Evolutionary conservation across 2,329 filamentous ascomycete species (phyloP).

Genomic region (Rutstroemia sp.): DNA sequence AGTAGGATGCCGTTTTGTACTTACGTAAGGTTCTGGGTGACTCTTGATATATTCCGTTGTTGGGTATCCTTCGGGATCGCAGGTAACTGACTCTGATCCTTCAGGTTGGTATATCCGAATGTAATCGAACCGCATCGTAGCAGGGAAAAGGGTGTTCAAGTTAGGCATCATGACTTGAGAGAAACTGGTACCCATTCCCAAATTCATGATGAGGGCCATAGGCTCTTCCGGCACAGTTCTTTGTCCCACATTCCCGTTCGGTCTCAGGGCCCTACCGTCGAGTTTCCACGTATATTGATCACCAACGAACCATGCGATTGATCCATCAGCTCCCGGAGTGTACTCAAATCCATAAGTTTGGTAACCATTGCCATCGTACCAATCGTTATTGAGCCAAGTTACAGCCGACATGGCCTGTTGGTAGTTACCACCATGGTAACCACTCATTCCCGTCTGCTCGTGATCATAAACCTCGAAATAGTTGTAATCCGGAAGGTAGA

Average conservation of each 20-base stretch:
- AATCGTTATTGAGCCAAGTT: conserved; percentile 55
- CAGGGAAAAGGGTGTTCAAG: conserved; percentile 49
- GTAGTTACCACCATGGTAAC: conserved; percentile 52
- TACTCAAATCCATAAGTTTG: conserved; percentile 60
- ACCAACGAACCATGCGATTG: conserved; percentile 64
- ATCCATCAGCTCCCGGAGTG: conserved; percentile 48
- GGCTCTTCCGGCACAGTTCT: conserved; percentile 59
- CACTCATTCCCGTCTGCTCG: conserved; percentile 47
- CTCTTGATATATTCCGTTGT: conserved; percentile 60
- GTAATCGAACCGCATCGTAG: conserved; percentile 61
- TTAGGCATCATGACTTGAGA: conserved; percentile 51
- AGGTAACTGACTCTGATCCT: conserved; percentile 50
- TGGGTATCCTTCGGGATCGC: conserved; percentile 58
- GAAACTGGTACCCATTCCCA: conserved; percentile 63
- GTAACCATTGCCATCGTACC: conserved; percentile 58
- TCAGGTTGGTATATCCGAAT: conserved; percentile 58
- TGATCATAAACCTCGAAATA: conserved; percentile 59
- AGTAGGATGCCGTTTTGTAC: conserved; percentile 31
- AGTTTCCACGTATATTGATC: conserved; percentile 58
- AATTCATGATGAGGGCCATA: conserved; percentile 59
- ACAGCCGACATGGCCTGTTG: conserved; percentile 57
- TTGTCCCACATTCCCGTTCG: conserved; percentile 64
- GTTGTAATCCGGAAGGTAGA: conserved; percentile 59
- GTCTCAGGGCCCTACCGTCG: conserved; percentile 49
- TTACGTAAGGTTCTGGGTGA: conserved; percentile 49